Evolutionary conservation across 106 monocot genomes (phyloP), one percentile per base, ranked within the genome.

Genomic region (Acorus gramineus): DNA sequence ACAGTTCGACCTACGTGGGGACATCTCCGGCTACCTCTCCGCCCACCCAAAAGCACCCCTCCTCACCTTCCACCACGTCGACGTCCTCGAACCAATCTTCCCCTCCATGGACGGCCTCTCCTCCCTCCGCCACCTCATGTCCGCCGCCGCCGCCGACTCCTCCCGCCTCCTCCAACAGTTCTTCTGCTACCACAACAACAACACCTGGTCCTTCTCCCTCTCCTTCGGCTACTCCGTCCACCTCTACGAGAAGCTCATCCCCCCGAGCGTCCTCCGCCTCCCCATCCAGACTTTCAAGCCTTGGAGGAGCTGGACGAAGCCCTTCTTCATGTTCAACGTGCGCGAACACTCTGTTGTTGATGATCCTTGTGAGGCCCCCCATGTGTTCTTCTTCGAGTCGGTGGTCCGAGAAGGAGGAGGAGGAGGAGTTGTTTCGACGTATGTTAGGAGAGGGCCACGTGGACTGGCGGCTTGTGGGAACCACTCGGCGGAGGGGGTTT

Each of bases 1-100:
- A 28, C 62, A 75, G 68, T 63, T 63, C 3, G 75, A 75, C 46
- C 14, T 75, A 1, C 55, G 44, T 12, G 75, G 75, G 11, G 69
- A 75, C 57, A 45, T 63, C 7, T 63, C 47, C 2, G 75, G 75
- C 6, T 63, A 69, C 28, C 44, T 75, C 42, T 55, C 75, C 0
- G 61, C 75, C 0, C 75, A 75, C 57, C 75, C 75, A 13, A 49
- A 56, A 10, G 62, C 75, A 43, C 68, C 69, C 4, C 14, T 69
- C 3, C 11, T 69, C 42, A 52, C 69, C 28, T 11, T 75, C 5
- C 68, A 75, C 63, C 75, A 75, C 56, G 44, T 75, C 44, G 56
- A 69, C 49, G 4, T 6, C 8, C 47, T 69, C 6, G 63, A 62
- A 12, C 69, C 68, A 14, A 69, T 75, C 12, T 75, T 69, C 63